Evolutionary conservation across 805 yeast species (phyloP), one percentile per base, ranked within the genome.

Genomic region (Yarrowia divulgata): DNA sequence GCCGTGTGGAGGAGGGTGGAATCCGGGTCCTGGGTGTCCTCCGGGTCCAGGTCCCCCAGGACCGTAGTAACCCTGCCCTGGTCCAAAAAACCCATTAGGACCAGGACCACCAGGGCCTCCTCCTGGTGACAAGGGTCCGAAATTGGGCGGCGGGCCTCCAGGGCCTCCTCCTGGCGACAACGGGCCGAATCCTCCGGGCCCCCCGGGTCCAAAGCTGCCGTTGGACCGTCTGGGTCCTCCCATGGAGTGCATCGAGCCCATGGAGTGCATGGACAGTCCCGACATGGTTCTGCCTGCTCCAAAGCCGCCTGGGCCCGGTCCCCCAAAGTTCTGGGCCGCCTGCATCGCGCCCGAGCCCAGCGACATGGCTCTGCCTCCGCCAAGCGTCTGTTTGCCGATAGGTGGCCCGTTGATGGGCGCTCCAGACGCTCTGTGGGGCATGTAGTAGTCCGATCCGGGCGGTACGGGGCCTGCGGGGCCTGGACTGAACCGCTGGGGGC

Each of bases 271-370:
- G 5, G 57, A 48, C 29, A 63, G 45, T 0, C 68, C 68, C 8
- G 68, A 63, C 57, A 49, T 63, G 34, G 68, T 63, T 63, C 68
- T 35, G 19, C 68, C 68, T 10, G 34, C 39, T 14, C 68, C 68
- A 13, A 63, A 48, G 1, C 68, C 68, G 3, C 67, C 67, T 1
- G 55, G 52, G 7, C 39, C 49, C 0, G 55, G 52, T 1, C 49
- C 49, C 5, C 57, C 66, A 35, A 60, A 60, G 52, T 60, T 43
- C 43, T 60, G 66, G 2, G 66, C 66, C 3, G 66, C 66, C 66
- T 60, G 66, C 66, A 60, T 60, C 3, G 66, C 66, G 37, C 66
- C 66, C 4, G 66, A 60, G 39, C 66, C 66, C 42, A 60, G 52
- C 12, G 66, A 60, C 66, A 60, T 60, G 40, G 66, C 66, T 45